Conservation (phyloP, 305 asterid species). For the Fraxinus xanthoxyloides region DNA sequence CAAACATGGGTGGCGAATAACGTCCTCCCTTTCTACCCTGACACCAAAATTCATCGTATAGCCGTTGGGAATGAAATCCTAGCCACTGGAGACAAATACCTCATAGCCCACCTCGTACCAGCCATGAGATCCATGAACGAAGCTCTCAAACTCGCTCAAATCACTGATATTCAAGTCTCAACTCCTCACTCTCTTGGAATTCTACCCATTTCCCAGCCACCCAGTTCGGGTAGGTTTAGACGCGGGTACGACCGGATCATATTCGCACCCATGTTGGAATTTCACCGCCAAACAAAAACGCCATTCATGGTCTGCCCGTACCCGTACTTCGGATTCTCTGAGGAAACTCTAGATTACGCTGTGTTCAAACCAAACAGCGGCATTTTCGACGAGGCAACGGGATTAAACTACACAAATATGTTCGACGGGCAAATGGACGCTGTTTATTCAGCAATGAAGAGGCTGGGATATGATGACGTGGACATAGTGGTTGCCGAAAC, state of each 20-base stretch:
- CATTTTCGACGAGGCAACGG: conserved; percentile 32
- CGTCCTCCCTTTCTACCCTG: conserved; percentile 39
- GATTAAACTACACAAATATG: conserved; percentile 46
- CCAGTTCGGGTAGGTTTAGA: conserved; percentile 46
- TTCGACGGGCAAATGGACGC: conserved; percentile 52
- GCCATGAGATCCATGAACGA: conserved; percentile 48
- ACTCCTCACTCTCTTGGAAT: conserved; percentile 54
- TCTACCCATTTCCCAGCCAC: conserved; percentile 40
- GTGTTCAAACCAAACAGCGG: conserved; percentile 45
- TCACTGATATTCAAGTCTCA: conserved; percentile 39
- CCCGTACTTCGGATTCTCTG: conserved; percentile 45
- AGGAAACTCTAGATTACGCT: conserved; percentile 32
- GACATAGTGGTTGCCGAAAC: conserved; percentile 60
- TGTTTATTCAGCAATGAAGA: conserved; percentile 51
- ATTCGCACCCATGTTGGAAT: conserved; percentile 46
- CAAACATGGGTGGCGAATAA: conserved; percentile 41
- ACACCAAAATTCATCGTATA: conserved; percentile 46
- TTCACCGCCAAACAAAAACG: conserved; percentile 41
- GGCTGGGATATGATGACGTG: conserved; percentile 48
- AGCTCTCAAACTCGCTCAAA: conserved; percentile 32
- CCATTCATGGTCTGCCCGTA: conserved; percentile 65
- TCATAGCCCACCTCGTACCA: conserved; percentile 44
- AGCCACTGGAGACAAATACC: conserved; percentile 34
- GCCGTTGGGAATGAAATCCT: conserved; percentile 50
- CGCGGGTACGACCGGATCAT: conserved; percentile 38